Conservation (phyloP, 139 green algal species). For the Picochlorum costavermella region DNA sequence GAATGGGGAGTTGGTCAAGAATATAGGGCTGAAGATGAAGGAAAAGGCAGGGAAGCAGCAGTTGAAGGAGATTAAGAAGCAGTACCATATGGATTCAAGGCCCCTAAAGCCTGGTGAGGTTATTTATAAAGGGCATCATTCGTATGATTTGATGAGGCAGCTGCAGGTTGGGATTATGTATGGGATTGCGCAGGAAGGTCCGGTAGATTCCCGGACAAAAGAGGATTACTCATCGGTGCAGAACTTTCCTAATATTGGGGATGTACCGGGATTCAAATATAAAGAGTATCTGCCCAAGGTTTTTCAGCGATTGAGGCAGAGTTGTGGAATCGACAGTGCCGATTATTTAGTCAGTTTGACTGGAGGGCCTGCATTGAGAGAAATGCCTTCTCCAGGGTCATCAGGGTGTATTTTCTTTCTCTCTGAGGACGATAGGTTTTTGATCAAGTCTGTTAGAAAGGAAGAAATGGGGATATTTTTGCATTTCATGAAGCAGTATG, state of each 20-base stretch:
- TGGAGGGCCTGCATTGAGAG: slow-evolving; percentile 68
- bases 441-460: slow-evolving; percentile 69
- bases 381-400: slow-evolving; percentile 87
- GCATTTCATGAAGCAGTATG: slow-evolving; percentile 58
- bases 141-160: slow-evolving; percentile 87
- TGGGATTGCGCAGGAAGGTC: slow-evolving; percentile 33
- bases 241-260: slow-evolving; percentile 54
- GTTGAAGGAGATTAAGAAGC: slow-evolving; percentile 28
- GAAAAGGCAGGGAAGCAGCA: slow-evolving; percentile 22
- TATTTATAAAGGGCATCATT: slow-evolving; percentile 79
- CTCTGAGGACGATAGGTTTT: slow-evolving; percentile 63
- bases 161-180: slow-evolving; percentile 90
- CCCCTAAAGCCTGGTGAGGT: slow-evolving; percentile 28
- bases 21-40: slow-evolving; percentile 21
- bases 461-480: slow-evolving; percentile 60
- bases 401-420: slow-evolving; percentile 79
- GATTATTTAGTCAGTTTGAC: slow-evolving; percentile 34
- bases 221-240: slow-evolving; percentile 23
- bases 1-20: slow-evolving; percentile 2
- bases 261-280: slow-evolving; percentile 72
- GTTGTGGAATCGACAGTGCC: slow-evolving; percentile 59
- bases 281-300: slow-evolving; percentile 86
- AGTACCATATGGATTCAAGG: not conserved
- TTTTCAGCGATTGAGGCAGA: slow-evolving; percentile 69
- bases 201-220: not conserved